Evolutionary conservation across 805 yeast species (phyloP), one percentile per base, ranked within the genome.

Genomic region (Hanseniaspora meyeri): DNA sequence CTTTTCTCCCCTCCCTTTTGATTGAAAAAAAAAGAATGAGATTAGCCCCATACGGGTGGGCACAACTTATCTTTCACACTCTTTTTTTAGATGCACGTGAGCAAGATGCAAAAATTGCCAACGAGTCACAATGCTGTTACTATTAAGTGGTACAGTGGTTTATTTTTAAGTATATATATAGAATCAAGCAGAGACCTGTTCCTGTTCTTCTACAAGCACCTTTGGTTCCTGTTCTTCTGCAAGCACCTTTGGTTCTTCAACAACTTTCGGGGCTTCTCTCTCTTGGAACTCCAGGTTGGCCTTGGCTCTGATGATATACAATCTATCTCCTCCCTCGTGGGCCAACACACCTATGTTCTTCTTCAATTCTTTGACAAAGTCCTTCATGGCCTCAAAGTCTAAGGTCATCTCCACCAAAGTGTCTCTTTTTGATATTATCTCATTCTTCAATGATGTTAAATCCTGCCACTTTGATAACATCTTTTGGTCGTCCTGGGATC

Each of bases 251-350:
- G 38, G 38, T 3, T 12, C n/a, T 12, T 12, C 38, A 10, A 16
- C 38, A 14, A 14, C 38, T 36, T 36, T 16, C 3, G 3, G 3
- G 38, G n/a, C n/a, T 67, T 49, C 68, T 71, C 63, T 80, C 83
- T 60, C 83, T 76, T 80, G 84, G 65, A 80, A 80, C 36, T 75
- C 78, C 43, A 80, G 54, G 61, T 80, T 80, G 19, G 82, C 82
- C 63, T 77, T 74, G 9, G 84, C 79, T 64, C 83, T 74, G 57
- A 79, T 66, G 37, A 80, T 73, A 36, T 78, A 76, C 59, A 82
- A 69, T 63, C 79, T 82, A 50, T 80, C 82, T 17, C 79, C 82
- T 54, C 81, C 77, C 63, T 85, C 93, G 48, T 78, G 74, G 34
- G 76, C 64, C 50, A 85, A 64, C 16, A 77, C 70, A 46, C 72